These are phyloP conservation scores for Fonsecaea nubica DNA, from an alignment of 2,329 filamentous ascomycete genomes.

Conservation along the genomic window DNA sequence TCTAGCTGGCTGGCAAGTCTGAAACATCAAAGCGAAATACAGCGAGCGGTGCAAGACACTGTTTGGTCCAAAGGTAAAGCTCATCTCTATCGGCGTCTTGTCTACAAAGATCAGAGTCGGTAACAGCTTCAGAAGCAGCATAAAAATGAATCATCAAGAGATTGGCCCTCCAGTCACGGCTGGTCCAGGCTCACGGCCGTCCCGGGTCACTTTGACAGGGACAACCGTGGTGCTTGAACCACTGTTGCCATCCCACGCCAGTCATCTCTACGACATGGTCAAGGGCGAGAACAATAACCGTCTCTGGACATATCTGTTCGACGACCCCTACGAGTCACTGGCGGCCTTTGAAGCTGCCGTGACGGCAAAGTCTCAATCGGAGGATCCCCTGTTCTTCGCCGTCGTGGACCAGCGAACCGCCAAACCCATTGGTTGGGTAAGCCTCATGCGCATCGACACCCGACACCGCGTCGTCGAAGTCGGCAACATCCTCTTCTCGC, in stretches of 20 bases:
- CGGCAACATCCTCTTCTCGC: constrained; percentile 62
- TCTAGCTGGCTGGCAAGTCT: too few relatives aligned
- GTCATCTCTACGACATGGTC: constrained; percentile 43
- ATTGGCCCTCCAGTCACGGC: constrained; percentile 29
- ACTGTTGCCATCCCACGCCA: constrained; percentile 42
- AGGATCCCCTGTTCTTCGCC: constrained; percentile 54
- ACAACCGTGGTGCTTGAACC: constrained; percentile 43
- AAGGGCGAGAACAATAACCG: constrained; percentile 40
- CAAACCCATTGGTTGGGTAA: constrained; percentile 52
- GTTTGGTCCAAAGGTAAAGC: neutral
- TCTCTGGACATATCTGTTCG: constrained; percentile 54
- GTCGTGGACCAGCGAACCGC: constrained; percentile 48
- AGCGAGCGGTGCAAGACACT: neutral
- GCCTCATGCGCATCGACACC: constrained; percentile 56
- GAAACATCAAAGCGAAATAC: neutral
- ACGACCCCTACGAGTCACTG: constrained; percentile 46
- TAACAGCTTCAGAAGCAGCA: constrained; percentile 3
- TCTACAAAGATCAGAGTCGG: neutral
- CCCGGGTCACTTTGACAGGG: constrained; percentile 36
- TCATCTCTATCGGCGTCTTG: neutral
- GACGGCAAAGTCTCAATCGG: constrained; percentile 37
- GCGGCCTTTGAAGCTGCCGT: constrained; percentile 44
- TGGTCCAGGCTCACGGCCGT: constrained; percentile 24
- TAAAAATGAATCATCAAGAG: constrained; percentile 19
- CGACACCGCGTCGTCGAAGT: constrained; percentile 62